These are phyloP conservation scores for Penicillium bialowiezense DNA, from an alignment of 495 filamentous ascomycete genomes.

Conservation along the genomic window DNA sequence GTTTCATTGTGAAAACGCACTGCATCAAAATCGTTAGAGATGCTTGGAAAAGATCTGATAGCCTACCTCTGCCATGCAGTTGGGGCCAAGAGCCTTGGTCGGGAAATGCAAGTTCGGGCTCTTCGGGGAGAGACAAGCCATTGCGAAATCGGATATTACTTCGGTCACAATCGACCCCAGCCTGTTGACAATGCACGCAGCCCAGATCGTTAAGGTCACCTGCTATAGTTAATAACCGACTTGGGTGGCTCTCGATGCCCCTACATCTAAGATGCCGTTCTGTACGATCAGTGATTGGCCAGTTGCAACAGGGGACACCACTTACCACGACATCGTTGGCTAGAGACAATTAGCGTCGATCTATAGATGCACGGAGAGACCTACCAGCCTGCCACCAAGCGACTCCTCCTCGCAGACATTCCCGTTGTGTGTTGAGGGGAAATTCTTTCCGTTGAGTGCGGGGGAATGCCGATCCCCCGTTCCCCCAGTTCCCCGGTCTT, in stretches of 20 bases:
- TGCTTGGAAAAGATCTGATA: not conserved
- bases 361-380: not conserved
- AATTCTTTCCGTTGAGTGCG: conserved; percentile 10
- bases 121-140: conserved; percentile 13
- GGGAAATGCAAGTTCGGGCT: conserved; percentile 15
- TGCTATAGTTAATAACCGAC: not conserved
- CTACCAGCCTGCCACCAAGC: conserved; percentile 15
- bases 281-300: not conserved
- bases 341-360: conserved; percentile 5
- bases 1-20: conserved; percentile 28
- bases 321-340: conserved; percentile 23
- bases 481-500: conserved; percentile 1
- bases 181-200: conserved; percentile 21
- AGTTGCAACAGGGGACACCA: not conserved
- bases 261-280: conserved; percentile 29
- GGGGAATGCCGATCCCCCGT: not conserved
- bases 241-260: not conserved
- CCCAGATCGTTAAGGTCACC: conserved; percentile 16
- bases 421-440: conserved; percentile 3
- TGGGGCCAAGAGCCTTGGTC: conserved; percentile 16
- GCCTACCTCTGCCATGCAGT: conserved; percentile 16
- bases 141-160: conserved; percentile 25
- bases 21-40: not conserved
- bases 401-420: conserved; percentile 3
- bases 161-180: conserved; percentile 20